Conservation (phyloP, 2,329 filamentous ascomycete species). For the Fusarium sp. region DNA sequence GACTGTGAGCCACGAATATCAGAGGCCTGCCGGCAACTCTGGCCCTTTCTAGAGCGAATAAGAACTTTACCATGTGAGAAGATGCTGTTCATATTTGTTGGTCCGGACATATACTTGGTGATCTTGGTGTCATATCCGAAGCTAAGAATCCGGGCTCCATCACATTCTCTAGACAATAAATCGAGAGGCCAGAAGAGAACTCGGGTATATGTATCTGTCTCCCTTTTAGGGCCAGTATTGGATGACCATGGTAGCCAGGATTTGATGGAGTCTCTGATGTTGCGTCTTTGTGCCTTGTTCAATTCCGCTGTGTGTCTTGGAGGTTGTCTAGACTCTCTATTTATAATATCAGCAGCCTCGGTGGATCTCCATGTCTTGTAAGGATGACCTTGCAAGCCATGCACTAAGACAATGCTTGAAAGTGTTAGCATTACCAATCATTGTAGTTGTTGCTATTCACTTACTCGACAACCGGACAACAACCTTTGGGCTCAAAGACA, state of each 20-base stretch:
- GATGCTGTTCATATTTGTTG: conserved; percentile 12
- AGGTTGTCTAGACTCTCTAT: not conserved
- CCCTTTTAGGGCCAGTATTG: not conserved
- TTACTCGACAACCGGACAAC: too few species aligned
- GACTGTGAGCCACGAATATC: conserved; percentile 22
- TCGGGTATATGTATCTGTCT: not conserved
- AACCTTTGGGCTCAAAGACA: too few species aligned
- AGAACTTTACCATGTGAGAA: conserved; percentile 22
- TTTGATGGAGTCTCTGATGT: not conserved
- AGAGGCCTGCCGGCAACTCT: not conserved
- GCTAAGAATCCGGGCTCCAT: conserved; percentile 7
- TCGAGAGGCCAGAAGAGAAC: conserved; percentile 27
- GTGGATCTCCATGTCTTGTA: conserved; percentile 21
- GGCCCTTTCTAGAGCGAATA: conserved; percentile 6
- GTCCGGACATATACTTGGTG: conserved; percentile 12
- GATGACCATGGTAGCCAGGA: not conserved
- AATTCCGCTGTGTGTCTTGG: fast-evolving
- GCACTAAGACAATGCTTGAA: conserved; percentile 20
- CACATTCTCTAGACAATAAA: conserved; percentile 4
- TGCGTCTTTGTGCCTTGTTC: too few species aligned
- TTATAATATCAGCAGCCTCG: fast-evolving
- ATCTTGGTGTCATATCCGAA: conserved; percentile 33
- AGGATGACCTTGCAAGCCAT: conserved; percentile 27
- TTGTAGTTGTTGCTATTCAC: too few species aligned
- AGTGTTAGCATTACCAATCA: too few species aligned